Evolutionary conservation across 148 eudicot genomes (phyloP).

Genomic region (Vaccinium darrowii): DNA sequence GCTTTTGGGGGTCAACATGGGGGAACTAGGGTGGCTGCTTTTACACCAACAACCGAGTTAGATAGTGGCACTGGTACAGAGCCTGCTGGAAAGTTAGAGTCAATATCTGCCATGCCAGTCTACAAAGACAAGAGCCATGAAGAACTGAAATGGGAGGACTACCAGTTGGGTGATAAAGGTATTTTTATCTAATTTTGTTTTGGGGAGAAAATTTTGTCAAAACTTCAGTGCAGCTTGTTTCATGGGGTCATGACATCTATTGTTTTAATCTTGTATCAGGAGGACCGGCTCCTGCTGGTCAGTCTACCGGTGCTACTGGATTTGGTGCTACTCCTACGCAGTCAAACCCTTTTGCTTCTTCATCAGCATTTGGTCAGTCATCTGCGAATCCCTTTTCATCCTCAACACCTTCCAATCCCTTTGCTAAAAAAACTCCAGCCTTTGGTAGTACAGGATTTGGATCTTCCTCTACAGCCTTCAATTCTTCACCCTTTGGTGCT

Average conservation of each 20-base stretch:
- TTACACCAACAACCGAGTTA: conserved; percentile 59
- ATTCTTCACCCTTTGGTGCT: conserved; percentile 62
- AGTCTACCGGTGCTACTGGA: conserved; percentile 49
- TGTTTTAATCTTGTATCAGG: conserved; percentile 36
- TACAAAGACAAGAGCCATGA: no score
- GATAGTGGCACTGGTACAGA: conserved; percentile 45
- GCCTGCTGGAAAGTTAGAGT: conserved; percentile 37
- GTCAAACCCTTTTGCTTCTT: conserved; percentile 47
- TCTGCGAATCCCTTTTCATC: conserved; percentile 69
- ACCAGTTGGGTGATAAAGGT: no score
- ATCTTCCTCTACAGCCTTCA: conserved; percentile 48
- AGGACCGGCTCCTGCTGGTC: conserved; percentile 68
- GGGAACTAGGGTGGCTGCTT: conserved; percentile 76
- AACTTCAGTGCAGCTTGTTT: no score
- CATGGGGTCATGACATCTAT: no score
- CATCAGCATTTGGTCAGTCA: conserved; percentile 66
- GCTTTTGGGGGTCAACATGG: conserved; percentile 66
- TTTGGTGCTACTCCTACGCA: conserved; percentile 47
- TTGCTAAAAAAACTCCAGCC: conserved; percentile 57
- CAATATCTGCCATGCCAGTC: no score
- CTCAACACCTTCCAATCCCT: conserved; percentile 60
- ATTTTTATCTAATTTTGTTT: no score
- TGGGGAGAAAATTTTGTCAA: no score
- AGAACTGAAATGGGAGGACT: no score
- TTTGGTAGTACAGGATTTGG: conserved; percentile 61